A percentile compares a stretch with the other conserved stretches of the same genome.
Conservation (phyloP, 2,329 filamentous ascomycete species). For the Cordyceps fumosorosea region DNA sequence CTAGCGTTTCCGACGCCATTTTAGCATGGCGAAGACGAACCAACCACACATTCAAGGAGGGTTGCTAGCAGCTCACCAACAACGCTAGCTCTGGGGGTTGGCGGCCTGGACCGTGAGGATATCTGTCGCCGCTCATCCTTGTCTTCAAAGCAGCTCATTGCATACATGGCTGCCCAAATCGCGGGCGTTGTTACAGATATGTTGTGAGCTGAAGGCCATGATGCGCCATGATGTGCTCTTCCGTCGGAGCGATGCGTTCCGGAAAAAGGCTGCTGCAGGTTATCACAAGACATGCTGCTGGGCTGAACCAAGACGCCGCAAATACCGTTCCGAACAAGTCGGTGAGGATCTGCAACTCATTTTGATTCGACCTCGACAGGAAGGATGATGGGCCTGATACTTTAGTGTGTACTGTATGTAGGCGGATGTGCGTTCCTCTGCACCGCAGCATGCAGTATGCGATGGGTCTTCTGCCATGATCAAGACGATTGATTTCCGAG, state of each 20-base stretch:
- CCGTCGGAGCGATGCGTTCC: conserved; percentile 4
- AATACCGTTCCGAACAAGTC: conserved; percentile 2
- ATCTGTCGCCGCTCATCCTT: neutral
- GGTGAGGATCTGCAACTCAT: conserved; percentile 11
- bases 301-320: conserved; percentile 10
- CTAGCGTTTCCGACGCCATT: conserved; percentile 4
- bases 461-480: neutral
- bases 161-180: neutral
- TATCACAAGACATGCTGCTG: conserved; percentile 5
- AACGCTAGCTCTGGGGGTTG: neutral
- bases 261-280: conserved; percentile 7
- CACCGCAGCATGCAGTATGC: neutral
- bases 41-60: neutral
- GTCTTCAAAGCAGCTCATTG: neutral
- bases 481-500: neutral
- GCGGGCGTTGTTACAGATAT: neutral
- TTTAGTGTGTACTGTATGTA: neutral
- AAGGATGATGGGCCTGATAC: neutral
- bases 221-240: neutral
- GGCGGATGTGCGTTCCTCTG: neutral
- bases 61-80: neutral
- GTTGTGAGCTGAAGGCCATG: neutral
- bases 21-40: neutral
- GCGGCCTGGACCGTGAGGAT: neutral
- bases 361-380: conserved; percentile 2